Evolutionary conservation across 2,329 filamentous ascomycete species (phyloP).

Genomic region (Massarina eburnea): DNA sequence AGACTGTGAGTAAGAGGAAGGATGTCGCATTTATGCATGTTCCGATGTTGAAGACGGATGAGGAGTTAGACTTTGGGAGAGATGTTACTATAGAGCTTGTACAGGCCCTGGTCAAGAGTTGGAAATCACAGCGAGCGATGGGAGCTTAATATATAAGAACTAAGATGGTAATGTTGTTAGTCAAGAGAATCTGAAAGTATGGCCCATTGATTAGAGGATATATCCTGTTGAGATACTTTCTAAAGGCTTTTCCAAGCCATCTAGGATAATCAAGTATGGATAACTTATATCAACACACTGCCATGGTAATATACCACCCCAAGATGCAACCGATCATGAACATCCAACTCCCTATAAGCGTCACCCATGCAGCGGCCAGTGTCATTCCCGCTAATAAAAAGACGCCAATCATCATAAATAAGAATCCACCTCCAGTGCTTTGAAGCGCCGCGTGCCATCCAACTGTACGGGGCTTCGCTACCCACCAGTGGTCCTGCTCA

Average conservation of each 20-base stretch:
- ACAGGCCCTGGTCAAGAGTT: conserved; percentile 34
- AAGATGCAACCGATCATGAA: background rate
- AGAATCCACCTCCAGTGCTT: background rate
- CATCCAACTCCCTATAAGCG: background rate
- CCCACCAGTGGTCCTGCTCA: background rate
- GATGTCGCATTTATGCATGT: conserved; percentile 47
- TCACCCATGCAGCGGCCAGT: background rate
- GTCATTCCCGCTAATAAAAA: background rate
- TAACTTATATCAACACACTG: background rate
- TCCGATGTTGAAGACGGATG: conserved; percentile 36
- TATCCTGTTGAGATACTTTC: too few species aligned
- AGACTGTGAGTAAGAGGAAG: background rate
- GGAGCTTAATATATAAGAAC: too few species aligned
- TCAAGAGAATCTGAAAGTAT: too few species aligned
- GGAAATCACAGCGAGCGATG: conserved; percentile 45
- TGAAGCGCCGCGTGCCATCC: background rate
- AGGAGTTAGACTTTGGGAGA: conserved; percentile 30
- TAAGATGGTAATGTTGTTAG: too few species aligned
- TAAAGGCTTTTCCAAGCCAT: too few species aligned
- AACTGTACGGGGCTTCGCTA: background rate
- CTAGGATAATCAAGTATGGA: too few species aligned
- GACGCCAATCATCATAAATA: background rate
- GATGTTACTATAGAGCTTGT: conserved; percentile 36
- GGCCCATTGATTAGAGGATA: too few species aligned
- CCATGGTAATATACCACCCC: conserved; percentile 1